These are phyloP conservation scores for Nematocida displodere DNA, from an alignment of 371 early-diverging fungal genomes.

Conservation along the genomic window DNA sequence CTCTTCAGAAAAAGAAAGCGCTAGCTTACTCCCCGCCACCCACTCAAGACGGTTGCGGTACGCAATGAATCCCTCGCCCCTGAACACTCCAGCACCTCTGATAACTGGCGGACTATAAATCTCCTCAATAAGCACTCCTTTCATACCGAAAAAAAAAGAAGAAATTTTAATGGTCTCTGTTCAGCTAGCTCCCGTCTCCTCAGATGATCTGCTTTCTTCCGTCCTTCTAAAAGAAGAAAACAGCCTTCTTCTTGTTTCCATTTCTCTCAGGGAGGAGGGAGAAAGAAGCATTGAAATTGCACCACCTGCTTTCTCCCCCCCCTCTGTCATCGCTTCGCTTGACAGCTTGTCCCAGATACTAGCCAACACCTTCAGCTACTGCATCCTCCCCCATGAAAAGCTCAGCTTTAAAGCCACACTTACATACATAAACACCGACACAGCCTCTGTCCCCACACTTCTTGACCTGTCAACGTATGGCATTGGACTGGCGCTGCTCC, in stretches of 20 bases:
- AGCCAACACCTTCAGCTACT: background rate
- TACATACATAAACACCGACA: background rate
- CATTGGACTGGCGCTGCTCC: background rate
- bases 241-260: background rate
- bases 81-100: too few species aligned
- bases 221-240: background rate
- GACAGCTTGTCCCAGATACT: too few species aligned
- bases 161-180: too few species aligned
- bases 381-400: constrained; percentile 7
- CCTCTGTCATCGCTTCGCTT: too few species aligned
- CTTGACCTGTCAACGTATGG: background rate
- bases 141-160: constrained; percentile 30
- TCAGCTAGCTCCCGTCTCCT: background rate
- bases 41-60: background rate
- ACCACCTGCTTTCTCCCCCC: too few species aligned
- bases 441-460: background rate
- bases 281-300: too few species aligned
- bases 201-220: constrained; percentile 1
- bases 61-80: background rate
- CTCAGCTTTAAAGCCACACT: constrained; percentile 8
- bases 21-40: background rate
- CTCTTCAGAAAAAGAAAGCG: background rate
- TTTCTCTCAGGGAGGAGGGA: too few species aligned
- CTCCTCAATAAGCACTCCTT: background rate
- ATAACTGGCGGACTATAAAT: too few species aligned